Percentiles rank a stretch among this genome's conserved stretches.
Conservation (phyloP, 352 stramenopile genomes). For the Phytopythium cucurbitacearum region DNA sequence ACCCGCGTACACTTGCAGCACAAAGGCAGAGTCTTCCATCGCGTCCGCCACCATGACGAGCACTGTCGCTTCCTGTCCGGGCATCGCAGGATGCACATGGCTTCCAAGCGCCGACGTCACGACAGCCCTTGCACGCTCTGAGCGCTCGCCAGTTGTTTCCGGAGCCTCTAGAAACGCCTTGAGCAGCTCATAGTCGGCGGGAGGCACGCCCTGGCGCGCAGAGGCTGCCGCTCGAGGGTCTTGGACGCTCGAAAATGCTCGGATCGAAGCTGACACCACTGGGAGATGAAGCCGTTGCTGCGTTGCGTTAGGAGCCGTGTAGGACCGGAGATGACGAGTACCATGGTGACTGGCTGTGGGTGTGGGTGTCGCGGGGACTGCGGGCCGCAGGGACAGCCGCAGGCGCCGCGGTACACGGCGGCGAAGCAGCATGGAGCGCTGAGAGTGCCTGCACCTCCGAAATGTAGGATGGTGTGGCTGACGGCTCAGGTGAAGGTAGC, state of each 20-base stretch:
- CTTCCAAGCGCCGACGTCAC: slow-evolving; percentile 44
- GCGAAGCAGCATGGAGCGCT: slow-evolving; percentile 2
- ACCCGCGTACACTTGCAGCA: slow-evolving; percentile 54
- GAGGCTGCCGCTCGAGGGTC: too few species aligned
- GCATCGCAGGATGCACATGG: slow-evolving; percentile 65
- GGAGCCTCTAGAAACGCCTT: slow-evolving; percentile 59
- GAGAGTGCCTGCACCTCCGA: not conserved
- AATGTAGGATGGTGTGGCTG: not conserved
- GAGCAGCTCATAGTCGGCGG: slow-evolving; percentile 54
- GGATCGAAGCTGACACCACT: too few species aligned
- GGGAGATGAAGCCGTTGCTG: too few species aligned
- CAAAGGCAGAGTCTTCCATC: slow-evolving; percentile 46
- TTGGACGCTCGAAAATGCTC: too few species aligned
- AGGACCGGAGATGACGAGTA: too few species aligned
- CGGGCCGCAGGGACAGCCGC: not conserved
- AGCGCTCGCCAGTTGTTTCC: slow-evolving; percentile 18
- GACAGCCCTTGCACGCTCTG: slow-evolving; percentile 34
- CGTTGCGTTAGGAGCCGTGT: too few species aligned
- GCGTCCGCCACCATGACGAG: slow-evolving; percentile 77
- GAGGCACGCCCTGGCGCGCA: slow-evolving; percentile 11
- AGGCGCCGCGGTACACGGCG: not conserved
- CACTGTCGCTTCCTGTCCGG: slow-evolving; percentile 65
- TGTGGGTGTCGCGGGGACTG: not conserved
- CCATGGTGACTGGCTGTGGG: not conserved
- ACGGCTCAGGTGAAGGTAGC: too few species aligned